These are phyloP conservation scores for Ceratobasidium sp. DNA, from an alignment of 1,284 basidiomycete genomes.

Conservation along the genomic window DNA sequence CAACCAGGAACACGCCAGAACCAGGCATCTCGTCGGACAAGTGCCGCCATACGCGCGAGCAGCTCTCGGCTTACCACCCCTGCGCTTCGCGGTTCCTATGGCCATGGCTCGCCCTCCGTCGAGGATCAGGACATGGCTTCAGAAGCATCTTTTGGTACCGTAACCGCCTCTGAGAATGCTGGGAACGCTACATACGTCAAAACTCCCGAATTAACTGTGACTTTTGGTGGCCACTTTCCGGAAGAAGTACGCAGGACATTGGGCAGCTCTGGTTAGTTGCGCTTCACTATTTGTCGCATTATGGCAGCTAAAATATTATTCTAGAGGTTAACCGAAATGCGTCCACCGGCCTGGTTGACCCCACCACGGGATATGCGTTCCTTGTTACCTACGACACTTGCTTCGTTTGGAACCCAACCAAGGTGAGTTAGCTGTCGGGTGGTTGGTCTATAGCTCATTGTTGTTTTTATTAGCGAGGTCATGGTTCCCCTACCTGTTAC, in stretches of 20 bases:
- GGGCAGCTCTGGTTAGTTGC: constrained; percentile 34
- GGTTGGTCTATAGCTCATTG: constrained; percentile 18
- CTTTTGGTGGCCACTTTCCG: constrained; percentile 37
- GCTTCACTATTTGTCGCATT: not conserved
- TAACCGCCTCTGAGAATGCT: constrained; percentile 22
- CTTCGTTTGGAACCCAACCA: constrained; percentile 83
- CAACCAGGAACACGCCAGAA: constrained; percentile 23
- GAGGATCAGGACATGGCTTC: constrained; percentile 40
- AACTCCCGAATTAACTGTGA: constrained; percentile 37
- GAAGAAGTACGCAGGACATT: constrained; percentile 33
- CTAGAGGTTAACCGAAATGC: constrained; percentile 74
- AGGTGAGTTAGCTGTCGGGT: constrained; percentile 58
- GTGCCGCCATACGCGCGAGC: constrained; percentile 30
- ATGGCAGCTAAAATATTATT: constrained; percentile 2
- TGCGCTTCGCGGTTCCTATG: constrained; percentile 33
- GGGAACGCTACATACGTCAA: constrained; percentile 33
- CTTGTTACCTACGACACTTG: constrained; percentile 76
- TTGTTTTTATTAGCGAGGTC: constrained; percentile 60
- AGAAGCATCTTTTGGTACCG: constrained; percentile 33
- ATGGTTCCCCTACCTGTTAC: constrained; percentile 78
- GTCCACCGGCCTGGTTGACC: constrained; percentile 76
- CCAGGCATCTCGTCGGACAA: constrained; percentile 30
- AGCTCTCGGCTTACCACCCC: constrained; percentile 39
- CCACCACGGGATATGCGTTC: constrained; percentile 74
- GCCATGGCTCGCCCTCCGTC: constrained; percentile 14